Conservation (phyloP, 169 alveolate genomes). For the Cryptosporidium felis region DNA sequence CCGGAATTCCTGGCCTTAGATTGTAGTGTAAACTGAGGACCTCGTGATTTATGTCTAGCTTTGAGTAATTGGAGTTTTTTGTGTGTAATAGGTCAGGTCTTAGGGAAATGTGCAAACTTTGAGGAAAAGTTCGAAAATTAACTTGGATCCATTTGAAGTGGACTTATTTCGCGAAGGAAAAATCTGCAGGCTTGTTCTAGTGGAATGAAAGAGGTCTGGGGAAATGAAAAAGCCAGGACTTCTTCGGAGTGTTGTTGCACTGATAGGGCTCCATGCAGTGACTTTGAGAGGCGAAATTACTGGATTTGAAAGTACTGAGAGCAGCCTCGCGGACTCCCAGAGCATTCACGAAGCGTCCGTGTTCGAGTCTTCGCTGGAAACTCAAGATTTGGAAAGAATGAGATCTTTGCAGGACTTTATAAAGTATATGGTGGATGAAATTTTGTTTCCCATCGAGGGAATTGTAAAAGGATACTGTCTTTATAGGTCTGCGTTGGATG, state of each 20-base stretch:
- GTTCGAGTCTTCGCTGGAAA: neutral
- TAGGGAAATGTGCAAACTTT: too few species aligned
- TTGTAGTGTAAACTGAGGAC: too few species aligned
- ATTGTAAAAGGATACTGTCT: constrained; percentile 48
- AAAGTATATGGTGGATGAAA: constrained; percentile 26
- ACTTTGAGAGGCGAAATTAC: too few species aligned
- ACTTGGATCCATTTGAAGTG: too few species aligned
- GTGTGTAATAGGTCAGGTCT: too few species aligned
- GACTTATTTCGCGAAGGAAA: too few species aligned
- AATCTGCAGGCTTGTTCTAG: too few species aligned
- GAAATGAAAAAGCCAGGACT: neutral
- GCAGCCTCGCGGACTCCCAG: neutral
- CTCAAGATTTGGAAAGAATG: neutral
- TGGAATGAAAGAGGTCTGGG: too few species aligned
- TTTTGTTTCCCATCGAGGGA: constrained; percentile 42
- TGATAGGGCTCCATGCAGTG: neutral
- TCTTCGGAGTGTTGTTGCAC: neutral
- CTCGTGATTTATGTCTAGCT: too few species aligned
- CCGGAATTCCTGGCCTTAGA: too few species aligned
- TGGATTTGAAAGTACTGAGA: neutral
- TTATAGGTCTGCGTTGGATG: constrained; percentile 22
- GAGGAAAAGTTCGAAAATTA: too few species aligned
- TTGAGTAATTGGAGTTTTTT: too few species aligned
- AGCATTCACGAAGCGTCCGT: neutral
- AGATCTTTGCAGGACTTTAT: constrained; percentile 7